Base-by-base conservation (phyloP, 2,329 filamentous ascomycete genomes). In the Botryosphaeria agaves region DNA sequence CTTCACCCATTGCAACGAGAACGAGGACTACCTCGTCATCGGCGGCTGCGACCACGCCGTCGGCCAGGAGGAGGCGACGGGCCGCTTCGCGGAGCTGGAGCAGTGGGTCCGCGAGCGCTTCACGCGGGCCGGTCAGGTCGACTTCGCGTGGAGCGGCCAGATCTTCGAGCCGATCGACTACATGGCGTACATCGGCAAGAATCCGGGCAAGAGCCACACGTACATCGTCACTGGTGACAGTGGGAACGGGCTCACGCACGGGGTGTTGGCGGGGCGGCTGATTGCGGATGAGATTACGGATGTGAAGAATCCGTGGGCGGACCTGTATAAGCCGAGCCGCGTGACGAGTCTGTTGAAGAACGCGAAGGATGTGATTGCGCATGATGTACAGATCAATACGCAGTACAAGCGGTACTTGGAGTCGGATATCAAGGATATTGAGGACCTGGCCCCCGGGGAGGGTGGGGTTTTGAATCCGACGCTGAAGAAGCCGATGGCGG, bases 11-110 rank as follows among this genome's bases (percentile, higher is more conserved):
- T 69, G 66, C 40, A 65, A 71, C 32, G 56, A 62, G 0, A 47
- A 61, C 32, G 47, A 67, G 26, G 66, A 70, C 38, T 71, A 69
- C 42, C 42, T 72, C 29, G 49, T 72, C 4, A 55, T 70, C 5
- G 67, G 66, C 5, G 67, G 67, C 2, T 61, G 62, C 30, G 67
- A 71, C 39, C 67, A 72, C 51, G 66, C 67, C 41, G 64, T 70
- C n/a, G 66, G 66, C 0, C 64, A 69, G 37, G 57, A 61, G 26
- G 48, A 56, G 2, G 50, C 59, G 2, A 42, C 49, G 1, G 55
- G 54, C 0, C 58, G 62, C 5, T 68, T 64, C 34, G 46, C 51
- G 2, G 61, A 68, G 38, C 55, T 72, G 3, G 65, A 68, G 41
- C 40, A 41, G 0, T 72, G 66, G 68, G 55, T 55, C 1, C 56